Conservation (phyloP, 2,329 filamentous ascomycete species). For the Paracorniculantispora psalliotae region DNA sequence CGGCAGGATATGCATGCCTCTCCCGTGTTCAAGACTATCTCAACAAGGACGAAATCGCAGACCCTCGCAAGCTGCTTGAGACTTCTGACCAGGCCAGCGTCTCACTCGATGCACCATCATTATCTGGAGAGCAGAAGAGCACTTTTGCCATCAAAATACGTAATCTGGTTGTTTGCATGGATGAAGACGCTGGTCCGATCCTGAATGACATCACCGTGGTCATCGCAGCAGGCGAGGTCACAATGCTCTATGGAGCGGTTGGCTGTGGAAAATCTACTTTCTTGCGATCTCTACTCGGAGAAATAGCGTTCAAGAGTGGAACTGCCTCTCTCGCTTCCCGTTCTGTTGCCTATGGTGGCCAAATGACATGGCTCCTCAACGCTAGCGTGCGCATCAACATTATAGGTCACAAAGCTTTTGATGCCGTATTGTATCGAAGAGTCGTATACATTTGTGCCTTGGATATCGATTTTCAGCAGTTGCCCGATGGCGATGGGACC, state of each 20-base stretch:
- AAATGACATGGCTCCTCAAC: constrained; percentile 41
- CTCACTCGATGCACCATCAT: background rate
- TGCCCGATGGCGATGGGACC: background rate
- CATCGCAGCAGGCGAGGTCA: background rate
- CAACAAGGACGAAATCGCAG: background rate
- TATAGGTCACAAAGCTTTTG: constrained; percentile 20
- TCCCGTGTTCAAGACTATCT: background rate
- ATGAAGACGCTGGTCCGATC: background rate
- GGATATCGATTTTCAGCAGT: background rate
- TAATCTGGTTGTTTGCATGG: background rate
- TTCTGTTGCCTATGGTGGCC: constrained; percentile 6
- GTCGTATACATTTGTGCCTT: background rate
- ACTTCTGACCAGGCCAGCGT: background rate
- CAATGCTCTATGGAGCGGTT: background rate
- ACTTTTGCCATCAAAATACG: background rate
- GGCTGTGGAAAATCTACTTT: constrained; percentile 1
- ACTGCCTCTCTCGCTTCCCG: background rate
- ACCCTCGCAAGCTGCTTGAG: background rate
- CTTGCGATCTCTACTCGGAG: background rate
- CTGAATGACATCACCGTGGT: background rate
- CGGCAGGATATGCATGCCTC: background rate
- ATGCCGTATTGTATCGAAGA: background rate
- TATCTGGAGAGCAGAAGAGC: background rate
- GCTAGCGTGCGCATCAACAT: constrained; percentile 35
- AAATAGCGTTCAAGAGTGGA: background rate